These are phyloP conservation scores for Rostrohypoxylon terebratum DNA, from an alignment of 495 filamentous ascomycete genomes.

Conservation along the genomic window DNA sequence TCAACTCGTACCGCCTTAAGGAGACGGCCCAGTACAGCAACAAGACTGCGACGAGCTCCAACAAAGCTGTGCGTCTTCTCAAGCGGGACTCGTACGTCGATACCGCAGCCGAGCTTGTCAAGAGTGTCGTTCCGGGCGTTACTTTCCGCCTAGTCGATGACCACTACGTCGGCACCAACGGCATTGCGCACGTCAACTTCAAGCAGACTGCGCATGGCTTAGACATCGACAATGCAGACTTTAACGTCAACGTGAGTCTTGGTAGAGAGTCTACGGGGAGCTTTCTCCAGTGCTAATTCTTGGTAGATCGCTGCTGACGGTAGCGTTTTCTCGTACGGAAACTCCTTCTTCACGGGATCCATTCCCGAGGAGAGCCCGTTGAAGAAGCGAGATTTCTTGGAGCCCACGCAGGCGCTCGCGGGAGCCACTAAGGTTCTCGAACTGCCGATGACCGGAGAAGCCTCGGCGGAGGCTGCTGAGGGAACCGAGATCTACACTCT, in stretches of 20 bases:
- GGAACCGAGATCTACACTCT: conserved; percentile 51
- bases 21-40: conserved; percentile 48
- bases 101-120: conserved; percentile 51
- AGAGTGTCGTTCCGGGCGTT: conserved; percentile 43
- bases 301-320: conserved; percentile 55
- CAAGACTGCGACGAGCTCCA: conserved; percentile 26
- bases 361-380: conserved; percentile 50
- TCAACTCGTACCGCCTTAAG: conserved; percentile 49
- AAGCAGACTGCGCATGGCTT: conserved; percentile 64
- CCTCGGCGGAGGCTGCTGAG: conserved; percentile 50
- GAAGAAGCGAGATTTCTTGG: conserved; percentile 51
- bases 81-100: conserved; percentile 51
- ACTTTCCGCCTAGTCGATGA: conserved; percentile 58
- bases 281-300: conserved; percentile 24
- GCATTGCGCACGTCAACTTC: conserved; percentile 65
- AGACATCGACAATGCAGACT: conserved; percentile 67
- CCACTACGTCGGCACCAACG: conserved; percentile 60
- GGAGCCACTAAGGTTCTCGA: conserved; percentile 49
- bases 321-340: conserved; percentile 58
- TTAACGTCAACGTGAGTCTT: conserved; percentile 66
- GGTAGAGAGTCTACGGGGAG: neutral
- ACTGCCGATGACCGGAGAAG: conserved; percentile 52
- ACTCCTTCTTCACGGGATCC: conserved; percentile 55
- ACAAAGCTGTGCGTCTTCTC: conserved; percentile 38
- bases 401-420: conserved; percentile 52